These are phyloP conservation scores for Botrytis aclada DNA, from an alignment of 2,329 filamentous ascomycete genomes.

Conservation along the genomic window DNA sequence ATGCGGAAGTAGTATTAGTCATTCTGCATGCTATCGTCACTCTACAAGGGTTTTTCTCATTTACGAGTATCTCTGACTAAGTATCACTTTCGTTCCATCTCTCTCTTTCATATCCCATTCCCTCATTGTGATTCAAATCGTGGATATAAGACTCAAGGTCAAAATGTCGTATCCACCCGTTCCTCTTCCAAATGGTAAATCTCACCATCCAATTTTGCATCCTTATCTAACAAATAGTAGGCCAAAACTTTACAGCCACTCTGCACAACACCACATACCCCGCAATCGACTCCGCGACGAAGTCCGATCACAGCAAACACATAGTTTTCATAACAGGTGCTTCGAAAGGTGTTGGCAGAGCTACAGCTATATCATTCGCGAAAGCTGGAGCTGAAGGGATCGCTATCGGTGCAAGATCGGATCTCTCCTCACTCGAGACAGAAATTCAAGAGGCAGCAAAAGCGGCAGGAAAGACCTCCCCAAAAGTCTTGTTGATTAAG, in stretches of 20 bases:
- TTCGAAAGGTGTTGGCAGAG: slow-evolving; percentile 29
- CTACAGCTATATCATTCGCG: slow-evolving; percentile 29
- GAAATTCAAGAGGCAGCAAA: slow-evolving; percentile 28
- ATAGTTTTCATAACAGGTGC: slow-evolving; percentile 30
- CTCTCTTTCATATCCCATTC: not conserved
- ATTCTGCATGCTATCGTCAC: not conserved
- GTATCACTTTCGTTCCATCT: not conserved
- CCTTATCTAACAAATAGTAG: not conserved
- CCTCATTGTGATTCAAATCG: not conserved
- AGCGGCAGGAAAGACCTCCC: slow-evolving; percentile 23
- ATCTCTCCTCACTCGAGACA: slow-evolving; percentile 20
- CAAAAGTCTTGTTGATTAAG: slow-evolving; percentile 25
- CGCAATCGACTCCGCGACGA: slow-evolving; percentile 45
- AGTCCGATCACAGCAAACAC: slow-evolving; percentile 24
- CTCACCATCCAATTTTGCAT: not conserved
- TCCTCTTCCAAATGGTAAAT: slow-evolving; percentile 14
- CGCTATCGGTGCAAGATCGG: slow-evolving; percentile 26
- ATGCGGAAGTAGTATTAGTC: not conserved
- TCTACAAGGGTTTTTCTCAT: not conserved
- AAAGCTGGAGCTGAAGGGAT: slow-evolving; percentile 29
- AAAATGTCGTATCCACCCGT: slow-evolving; percentile 15
- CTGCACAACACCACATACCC: slow-evolving; percentile 50
- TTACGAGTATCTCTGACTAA: not conserved
- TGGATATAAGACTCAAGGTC: not conserved
- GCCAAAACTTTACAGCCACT: slow-evolving; percentile 20